phyloP scores from a whole-genome alignment of 2,329 filamentous ascomycete genomes.

The Hypoxylon sp. region DNA sequence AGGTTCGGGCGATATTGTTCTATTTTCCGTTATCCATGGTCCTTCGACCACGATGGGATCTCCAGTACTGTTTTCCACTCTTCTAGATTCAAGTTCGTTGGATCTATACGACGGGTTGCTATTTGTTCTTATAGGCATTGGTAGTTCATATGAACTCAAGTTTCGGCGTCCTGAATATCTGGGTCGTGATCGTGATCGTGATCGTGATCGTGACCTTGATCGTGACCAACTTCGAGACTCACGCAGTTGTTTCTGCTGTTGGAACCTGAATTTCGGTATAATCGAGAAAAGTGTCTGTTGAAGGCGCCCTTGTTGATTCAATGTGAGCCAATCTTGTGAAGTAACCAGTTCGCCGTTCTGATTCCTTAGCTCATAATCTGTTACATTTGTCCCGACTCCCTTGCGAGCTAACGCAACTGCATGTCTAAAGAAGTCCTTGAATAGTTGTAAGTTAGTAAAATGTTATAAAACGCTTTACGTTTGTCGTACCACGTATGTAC shows the following conservation, averaged over 20 bases:
- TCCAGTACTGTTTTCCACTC: background rate
- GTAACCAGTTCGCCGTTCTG: slow-evolving; percentile 3
- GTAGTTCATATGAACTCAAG: background rate
- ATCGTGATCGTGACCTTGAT: too few relatives aligned
- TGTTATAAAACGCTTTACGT: too few relatives aligned
- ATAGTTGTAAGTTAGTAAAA: background rate
- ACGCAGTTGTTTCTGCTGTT: slow-evolving; percentile 1
- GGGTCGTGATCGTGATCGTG: slow-evolving; percentile 1
- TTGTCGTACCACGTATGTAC: slow-evolving; percentile 9
- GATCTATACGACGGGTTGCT: too few relatives aligned
- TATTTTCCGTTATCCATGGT: slow-evolving; percentile 2
- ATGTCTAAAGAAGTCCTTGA: slow-evolving; percentile 8
- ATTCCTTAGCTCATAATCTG: slow-evolving; percentile 2
- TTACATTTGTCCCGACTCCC: background rate
- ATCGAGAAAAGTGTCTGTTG: slow-evolving; percentile 3
- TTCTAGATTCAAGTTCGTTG: background rate
- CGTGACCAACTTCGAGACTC: background rate
- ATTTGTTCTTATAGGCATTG: too few relatives aligned
- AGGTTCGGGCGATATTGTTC: slow-evolving; percentile 4
- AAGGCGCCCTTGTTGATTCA: slow-evolving; percentile 7
- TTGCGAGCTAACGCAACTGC: slow-evolving; percentile 6
- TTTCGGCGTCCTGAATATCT: background rate
- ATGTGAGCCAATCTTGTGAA: slow-evolving; percentile 9
- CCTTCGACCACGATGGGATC: background rate
- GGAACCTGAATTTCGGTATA: slow-evolving; percentile 2